phyloP scores from a whole-genome alignment of 2,329 filamentous ascomycete species.

The Saccharata proteae region DNA sequence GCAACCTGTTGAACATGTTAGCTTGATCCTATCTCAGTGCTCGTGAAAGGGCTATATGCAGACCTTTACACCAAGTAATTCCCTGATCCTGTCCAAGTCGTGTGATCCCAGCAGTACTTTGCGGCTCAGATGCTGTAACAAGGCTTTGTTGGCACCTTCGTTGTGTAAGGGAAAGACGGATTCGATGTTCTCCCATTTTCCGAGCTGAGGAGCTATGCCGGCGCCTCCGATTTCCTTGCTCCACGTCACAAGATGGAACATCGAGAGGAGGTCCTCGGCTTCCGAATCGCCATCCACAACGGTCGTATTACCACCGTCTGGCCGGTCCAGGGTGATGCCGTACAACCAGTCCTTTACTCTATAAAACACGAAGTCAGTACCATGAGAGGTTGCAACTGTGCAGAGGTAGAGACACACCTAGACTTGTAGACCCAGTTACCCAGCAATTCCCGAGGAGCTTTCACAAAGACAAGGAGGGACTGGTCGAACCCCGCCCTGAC shows the following conservation, averaged over 20 bases:
- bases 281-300: conserved; percentile 55
- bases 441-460: conserved; percentile 18
- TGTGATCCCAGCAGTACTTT: conserved; percentile 54
- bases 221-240: conserved; percentile 64
- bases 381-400: neutral
- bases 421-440: conserved; percentile 21
- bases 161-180: conserved; percentile 73
- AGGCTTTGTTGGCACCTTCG: conserved; percentile 58
- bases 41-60: conserved; percentile 1
- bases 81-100: conserved; percentile 62
- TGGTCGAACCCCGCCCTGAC: conserved; percentile 19
- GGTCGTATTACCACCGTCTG: conserved; percentile 30
- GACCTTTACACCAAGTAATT: conserved; percentile 63
- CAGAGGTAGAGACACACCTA: conserved; percentile 12
- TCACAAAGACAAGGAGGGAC: conserved; percentile 19
- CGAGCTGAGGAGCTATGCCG: conserved; percentile 56
- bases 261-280: conserved; percentile 64
- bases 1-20: conserved; percentile 11
- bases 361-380: neutral
- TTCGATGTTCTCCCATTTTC: conserved; percentile 60
- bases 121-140: conserved; percentile 63
- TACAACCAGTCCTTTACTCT: conserved; percentile 79
- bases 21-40: neutral
- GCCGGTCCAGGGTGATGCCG: conserved; percentile 54
- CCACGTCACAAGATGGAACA: conserved; percentile 67